These are phyloP conservation scores for Vanrija sp. DNA, from an alignment of 1,284 basidiomycete genomes.

Conservation along the genomic window DNA sequence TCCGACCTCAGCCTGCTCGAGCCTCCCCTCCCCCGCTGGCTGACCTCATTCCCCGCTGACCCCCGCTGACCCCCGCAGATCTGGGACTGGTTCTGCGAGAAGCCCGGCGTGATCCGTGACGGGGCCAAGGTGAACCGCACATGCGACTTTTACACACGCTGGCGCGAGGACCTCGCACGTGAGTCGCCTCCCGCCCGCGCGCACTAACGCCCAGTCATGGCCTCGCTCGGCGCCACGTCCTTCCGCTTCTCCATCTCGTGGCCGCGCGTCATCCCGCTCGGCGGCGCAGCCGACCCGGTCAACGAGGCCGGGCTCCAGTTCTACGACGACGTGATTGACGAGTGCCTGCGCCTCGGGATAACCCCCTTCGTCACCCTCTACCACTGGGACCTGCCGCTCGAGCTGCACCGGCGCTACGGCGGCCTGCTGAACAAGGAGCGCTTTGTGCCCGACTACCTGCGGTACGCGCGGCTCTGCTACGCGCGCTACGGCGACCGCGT, in stretches of 20 bases:
- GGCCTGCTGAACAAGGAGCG: slow-evolving; percentile 61
- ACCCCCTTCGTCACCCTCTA: slow-evolving; percentile 68
- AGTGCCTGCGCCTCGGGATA: slow-evolving; percentile 53
- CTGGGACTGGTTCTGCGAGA: slow-evolving; percentile 68
- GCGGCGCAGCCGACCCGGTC: slow-evolving; percentile 63
- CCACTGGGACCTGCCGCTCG: slow-evolving; percentile 73
- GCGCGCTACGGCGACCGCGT: slow-evolving; percentile 68
- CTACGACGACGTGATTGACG: slow-evolving; percentile 24
- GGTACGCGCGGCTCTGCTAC: slow-evolving; percentile 68
- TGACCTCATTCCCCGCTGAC: not conserved
- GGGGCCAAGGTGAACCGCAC: slow-evolving; percentile 64
- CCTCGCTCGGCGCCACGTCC: slow-evolving; percentile 58
- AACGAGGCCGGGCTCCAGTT: slow-evolving; percentile 62
- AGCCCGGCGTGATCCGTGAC: slow-evolving; percentile 63
- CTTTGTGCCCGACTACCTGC: slow-evolving; percentile 60
- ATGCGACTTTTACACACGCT: slow-evolving; percentile 65
- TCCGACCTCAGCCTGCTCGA: not conserved
- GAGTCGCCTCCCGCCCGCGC: too few species aligned
- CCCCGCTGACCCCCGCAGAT: slow-evolving; percentile 53
- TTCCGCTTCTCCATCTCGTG: slow-evolving; percentile 69
- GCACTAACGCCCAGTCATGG: slow-evolving; percentile 50
- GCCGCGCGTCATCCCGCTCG: slow-evolving; percentile 65
- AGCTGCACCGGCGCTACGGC: slow-evolving; percentile 64
- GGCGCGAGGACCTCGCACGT: slow-evolving; percentile 63
- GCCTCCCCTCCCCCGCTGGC: not conserved